Percentiles rank a stretch among this genome's conserved stretches.
Evolutionary conservation across 1,284 basidiomycete genomes (phyloP).

Genomic region (Pterula multifida): DNA sequence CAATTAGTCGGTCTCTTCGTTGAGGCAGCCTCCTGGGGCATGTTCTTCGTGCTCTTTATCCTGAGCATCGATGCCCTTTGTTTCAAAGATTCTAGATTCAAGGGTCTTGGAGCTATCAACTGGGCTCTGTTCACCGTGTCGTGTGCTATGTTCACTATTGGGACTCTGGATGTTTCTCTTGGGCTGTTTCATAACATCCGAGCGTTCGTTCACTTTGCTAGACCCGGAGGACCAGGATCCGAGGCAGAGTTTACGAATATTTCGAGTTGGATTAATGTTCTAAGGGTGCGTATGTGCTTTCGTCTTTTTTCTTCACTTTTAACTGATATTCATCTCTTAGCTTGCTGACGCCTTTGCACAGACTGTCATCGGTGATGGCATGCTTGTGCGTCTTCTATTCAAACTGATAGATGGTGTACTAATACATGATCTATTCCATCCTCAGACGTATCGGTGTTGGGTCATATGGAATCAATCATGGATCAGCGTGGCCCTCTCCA

Average conservation of each 20-base stretch:
- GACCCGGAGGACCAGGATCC: conserved; percentile 4
- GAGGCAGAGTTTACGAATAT: conserved; percentile 5
- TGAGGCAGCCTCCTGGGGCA: conserved; percentile 7
- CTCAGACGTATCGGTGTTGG: conserved; percentile 8
- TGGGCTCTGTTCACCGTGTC: conserved; percentile 6
- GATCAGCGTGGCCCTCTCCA: conserved; percentile 2
- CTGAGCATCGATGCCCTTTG: conserved; percentile 4
- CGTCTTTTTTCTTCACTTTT: neutral
- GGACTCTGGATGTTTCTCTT: conserved; percentile 4
- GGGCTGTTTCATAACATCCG: conserved; percentile 4
- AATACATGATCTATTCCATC: conserved; percentile 8
- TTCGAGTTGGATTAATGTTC: conserved; percentile 6
- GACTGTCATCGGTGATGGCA: conserved; percentile 4
- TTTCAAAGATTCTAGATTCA: conserved; percentile 2
- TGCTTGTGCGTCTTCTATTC: neutral
- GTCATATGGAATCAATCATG: conserved; percentile 5
- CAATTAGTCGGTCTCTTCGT: conserved; percentile 5
- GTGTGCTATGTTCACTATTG: conserved; percentile 3
- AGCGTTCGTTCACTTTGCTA: conserved; percentile 5
- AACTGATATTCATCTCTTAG: neutral
- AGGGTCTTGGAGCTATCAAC: neutral
- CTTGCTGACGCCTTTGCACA: neutral
- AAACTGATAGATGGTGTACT: conserved; percentile 1
- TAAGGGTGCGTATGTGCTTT: neutral
- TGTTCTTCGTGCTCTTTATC: conserved; percentile 7